Conservation (phyloP, 495 filamentous ascomycete genomes). For the Trichoderma virens region DNA sequence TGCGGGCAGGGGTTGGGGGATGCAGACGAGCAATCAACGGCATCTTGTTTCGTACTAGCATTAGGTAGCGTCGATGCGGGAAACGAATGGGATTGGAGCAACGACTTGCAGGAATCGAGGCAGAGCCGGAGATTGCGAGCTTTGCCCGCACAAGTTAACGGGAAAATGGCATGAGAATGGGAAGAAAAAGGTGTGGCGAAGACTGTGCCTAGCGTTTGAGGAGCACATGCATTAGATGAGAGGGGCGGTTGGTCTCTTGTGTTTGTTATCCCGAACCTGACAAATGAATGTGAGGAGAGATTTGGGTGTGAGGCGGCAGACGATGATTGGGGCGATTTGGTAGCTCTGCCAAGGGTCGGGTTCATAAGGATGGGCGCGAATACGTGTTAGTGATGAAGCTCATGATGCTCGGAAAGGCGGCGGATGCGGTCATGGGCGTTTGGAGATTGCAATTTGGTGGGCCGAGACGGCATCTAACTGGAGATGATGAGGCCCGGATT, state of each 20-base stretch:
- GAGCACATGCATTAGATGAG: no score
- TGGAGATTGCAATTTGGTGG: no score
- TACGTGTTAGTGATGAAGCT: not conserved
- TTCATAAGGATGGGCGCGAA: not conserved
- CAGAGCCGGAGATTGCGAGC: not conserved
- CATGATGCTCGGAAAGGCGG: not conserved
- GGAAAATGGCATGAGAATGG: no score
- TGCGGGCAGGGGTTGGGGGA: not conserved
- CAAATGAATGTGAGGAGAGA: no score
- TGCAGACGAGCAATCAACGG: not conserved
- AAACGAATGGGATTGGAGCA: not conserved
- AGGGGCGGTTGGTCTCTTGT: no score
- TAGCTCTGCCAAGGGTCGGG: not conserved
- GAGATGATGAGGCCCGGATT: not conserved
- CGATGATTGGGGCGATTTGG: conserved; percentile 1
- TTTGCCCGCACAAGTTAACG: no score
- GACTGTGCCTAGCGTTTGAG: not conserved
- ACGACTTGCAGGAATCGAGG: not conserved
- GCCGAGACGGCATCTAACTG: no score
- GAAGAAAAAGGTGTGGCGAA: not conserved
- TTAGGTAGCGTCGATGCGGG: not conserved
- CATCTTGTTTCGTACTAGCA: not conserved
- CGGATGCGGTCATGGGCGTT: not conserved
- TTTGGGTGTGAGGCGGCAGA: not conserved
- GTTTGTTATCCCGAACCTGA: no score